A percentile compares a stretch with the other conserved stretches of the same genome.
These are phyloP conservation scores for Komagataella pseudopastoris DNA, from an alignment of 805 yeast species.

Conservation along the genomic window DNA sequence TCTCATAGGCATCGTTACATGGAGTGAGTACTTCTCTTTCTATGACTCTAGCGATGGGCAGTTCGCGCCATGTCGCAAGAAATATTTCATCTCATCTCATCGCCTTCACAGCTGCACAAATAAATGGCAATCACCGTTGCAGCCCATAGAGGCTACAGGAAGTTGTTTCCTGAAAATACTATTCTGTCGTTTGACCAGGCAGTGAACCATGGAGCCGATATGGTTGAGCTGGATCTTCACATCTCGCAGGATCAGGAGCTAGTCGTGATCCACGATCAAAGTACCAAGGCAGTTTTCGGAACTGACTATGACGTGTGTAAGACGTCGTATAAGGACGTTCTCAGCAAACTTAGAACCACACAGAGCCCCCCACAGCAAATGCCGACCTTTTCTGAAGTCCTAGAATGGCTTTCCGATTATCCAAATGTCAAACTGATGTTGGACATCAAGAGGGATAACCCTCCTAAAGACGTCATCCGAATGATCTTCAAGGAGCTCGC, in stretches of 20 bases:
- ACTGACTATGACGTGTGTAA: background rate
- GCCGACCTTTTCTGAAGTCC: constrained; percentile 15
- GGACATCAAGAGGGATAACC: constrained; percentile 19
- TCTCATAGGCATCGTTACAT: too few relatives aligned
- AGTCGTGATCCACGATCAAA: background rate
- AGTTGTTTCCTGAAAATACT: constrained; percentile 21
- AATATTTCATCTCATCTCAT: background rate
- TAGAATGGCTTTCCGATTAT: constrained; percentile 19
- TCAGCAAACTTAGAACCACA: background rate
- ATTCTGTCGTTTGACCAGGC: constrained; percentile 20
- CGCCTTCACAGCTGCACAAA: background rate
- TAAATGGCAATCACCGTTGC: background rate
- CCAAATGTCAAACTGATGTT: constrained; percentile 22
- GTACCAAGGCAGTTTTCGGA: background rate
- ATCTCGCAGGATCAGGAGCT: constrained; percentile 5
- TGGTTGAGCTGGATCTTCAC: constrained; percentile 12
- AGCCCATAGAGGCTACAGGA: constrained; percentile 4
- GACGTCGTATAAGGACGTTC: background rate
- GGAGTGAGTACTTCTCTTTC: too few relatives aligned
- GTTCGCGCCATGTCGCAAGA: background rate
- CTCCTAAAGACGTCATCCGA: constrained; percentile 13
- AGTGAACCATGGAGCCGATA: constrained; percentile 16
- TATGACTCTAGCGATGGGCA: too few relatives aligned
- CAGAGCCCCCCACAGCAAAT: constrained; percentile 8
- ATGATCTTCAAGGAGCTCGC: constrained; percentile 12